phyloP scores from a whole-genome alignment of 257 asterid genomes.

The Solanum chilense region DNA sequence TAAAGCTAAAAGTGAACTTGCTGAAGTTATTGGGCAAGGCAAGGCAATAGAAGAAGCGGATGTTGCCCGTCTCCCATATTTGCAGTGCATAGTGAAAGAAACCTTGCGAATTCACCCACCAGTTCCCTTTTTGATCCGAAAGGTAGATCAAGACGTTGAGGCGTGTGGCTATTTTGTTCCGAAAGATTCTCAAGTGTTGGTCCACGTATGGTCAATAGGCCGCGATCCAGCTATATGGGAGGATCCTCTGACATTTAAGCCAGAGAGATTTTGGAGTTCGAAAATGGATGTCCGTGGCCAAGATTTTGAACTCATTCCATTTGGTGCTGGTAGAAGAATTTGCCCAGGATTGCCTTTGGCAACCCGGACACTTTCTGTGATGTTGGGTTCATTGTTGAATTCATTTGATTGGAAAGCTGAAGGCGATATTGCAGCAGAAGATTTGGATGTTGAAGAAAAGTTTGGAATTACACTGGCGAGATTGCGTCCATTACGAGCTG shows the following conservation, averaged over 20 bases:
- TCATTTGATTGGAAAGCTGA: conserved; percentile 58
- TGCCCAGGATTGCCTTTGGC: conserved; percentile 74
- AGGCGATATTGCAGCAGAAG: conserved; percentile 20
- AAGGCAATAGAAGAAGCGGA: conserved; percentile 38
- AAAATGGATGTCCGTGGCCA: conserved; percentile 46
- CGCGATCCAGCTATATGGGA: conserved; percentile 48
- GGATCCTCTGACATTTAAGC: conserved; percentile 47
- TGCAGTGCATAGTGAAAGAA: conserved; percentile 45
- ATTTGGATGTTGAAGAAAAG: conserved; percentile 51
- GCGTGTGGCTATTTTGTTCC: conserved; percentile 41
- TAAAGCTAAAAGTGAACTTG: conserved; percentile 47
- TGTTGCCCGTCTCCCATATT: conserved; percentile 38
- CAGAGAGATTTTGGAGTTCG: conserved; percentile 40
- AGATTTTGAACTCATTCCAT: conserved; percentile 62
- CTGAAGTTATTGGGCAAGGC: conserved; percentile 38
- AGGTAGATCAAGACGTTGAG: conserved; percentile 32
- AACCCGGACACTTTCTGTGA: conserved; percentile 35
- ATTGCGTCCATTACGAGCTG: conserved; percentile 34
- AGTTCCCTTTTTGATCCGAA: conserved; percentile 55
- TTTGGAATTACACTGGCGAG: conserved; percentile 57
- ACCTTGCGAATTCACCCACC: conserved; percentile 66
- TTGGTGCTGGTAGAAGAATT: conserved; percentile 69
- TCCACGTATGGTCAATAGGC: conserved; percentile 58
- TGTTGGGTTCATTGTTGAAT: conserved; percentile 55
- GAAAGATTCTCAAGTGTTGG: conserved; percentile 39